A percentile compares a stretch with the other conserved stretches of the same genome.
Conservation (phyloP, 192 early-diverging fungal species). For the Coemansia sp. region DNA sequence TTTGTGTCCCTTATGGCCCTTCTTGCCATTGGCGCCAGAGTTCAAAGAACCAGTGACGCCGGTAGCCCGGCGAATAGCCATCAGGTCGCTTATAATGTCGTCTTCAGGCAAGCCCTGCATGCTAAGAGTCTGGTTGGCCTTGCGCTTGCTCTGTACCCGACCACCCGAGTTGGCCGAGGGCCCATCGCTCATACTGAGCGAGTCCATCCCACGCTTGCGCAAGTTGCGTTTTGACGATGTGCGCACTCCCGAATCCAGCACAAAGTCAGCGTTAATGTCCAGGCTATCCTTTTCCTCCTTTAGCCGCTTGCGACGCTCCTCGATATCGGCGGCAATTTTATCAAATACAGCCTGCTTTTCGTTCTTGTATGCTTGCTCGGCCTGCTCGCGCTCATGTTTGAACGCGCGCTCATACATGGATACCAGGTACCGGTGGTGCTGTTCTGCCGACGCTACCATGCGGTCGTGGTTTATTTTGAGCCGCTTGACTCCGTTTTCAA, state of each 20-base stretch:
- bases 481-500: constrained; percentile 60
- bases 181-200: constrained; percentile 25
- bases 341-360: constrained; percentile 72
- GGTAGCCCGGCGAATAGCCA: constrained; percentile 36
- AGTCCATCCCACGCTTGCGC: constrained; percentile 58
- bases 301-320: constrained; percentile 71
- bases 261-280: constrained; percentile 64
- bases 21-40: constrained; percentile 30
- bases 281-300: constrained; percentile 83
- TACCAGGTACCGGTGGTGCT: constrained; percentile 42
- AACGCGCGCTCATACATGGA: constrained; percentile 34
- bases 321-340: constrained; percentile 71
- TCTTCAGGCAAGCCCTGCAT: constrained; percentile 44
- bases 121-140: constrained; percentile 30
- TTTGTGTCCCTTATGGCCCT: constrained; percentile 38
- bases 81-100: constrained; percentile 43
- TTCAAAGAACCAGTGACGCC: constrained; percentile 48
- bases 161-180: constrained; percentile 3
- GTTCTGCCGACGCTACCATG: constrained; percentile 66
- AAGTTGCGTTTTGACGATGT: constrained; percentile 57
- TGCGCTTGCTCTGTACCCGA: constrained; percentile 48
- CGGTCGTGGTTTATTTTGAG: constrained; percentile 70
- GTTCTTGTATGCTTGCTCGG: constrained; percentile 66
- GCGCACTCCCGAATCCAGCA: constrained; percentile 43
- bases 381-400: constrained; percentile 33